Evolutionary conservation across 139 green algal genomes (phyloP).

Genomic region (Chlorella vulgaris): DNA sequence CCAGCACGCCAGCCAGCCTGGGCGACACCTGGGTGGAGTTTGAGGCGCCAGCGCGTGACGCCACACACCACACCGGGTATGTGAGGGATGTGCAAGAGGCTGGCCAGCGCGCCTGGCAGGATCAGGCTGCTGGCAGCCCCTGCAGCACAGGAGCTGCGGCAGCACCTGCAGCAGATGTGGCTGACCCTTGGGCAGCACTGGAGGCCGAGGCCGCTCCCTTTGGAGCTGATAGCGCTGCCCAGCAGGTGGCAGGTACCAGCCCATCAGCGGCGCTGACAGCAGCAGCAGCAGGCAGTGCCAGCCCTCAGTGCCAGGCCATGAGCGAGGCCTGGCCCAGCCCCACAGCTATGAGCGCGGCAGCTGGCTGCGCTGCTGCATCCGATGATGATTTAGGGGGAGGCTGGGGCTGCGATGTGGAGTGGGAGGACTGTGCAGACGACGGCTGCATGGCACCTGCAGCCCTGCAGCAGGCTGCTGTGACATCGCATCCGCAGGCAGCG

Average conservation of each 20-base stretch:
- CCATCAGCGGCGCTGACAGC: background rate
- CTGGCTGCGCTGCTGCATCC: too few relatives aligned
- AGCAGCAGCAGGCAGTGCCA: too few relatives aligned
- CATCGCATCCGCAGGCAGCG: background rate
- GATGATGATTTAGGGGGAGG: too few relatives aligned
- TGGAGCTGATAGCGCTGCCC: too few relatives aligned
- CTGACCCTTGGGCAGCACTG: constrained; percentile 21
- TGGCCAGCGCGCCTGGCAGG: too few relatives aligned
- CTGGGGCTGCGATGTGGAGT: constrained; percentile 14
- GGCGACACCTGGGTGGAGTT: background rate
- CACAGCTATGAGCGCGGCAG: too few relatives aligned
- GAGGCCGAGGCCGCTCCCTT: background rate
- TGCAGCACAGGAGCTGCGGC: background rate
- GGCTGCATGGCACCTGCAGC: background rate
- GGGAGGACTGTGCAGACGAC: background rate
- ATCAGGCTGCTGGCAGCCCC: background rate
- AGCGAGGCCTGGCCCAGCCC: too few relatives aligned
- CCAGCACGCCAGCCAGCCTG: background rate
- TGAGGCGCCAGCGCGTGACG: background rate
- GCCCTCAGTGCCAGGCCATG: too few relatives aligned
- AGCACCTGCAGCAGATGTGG: background rate
- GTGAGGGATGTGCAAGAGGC: background rate
- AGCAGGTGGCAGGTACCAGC: too few relatives aligned
- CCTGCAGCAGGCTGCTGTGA: background rate
- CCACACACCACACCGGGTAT: too few relatives aligned